Evolutionary conservation across 2,329 filamentous ascomycete genomes (phyloP).

Genomic region (Microdochium trichocladiopsis): DNA sequence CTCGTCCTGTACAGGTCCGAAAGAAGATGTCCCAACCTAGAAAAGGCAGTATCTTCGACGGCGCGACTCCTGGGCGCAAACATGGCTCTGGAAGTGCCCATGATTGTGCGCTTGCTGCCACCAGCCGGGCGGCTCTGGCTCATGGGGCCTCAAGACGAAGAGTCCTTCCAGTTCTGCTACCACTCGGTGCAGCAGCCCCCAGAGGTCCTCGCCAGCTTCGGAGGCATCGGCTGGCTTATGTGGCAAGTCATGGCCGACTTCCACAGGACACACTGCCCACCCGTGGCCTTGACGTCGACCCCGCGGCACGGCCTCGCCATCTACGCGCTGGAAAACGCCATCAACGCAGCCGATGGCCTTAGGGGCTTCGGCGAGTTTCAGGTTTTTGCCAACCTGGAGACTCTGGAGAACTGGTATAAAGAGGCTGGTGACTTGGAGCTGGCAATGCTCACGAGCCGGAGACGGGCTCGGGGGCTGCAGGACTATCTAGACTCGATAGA

Average conservation of each 20-base stretch:
- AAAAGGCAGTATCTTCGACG: constrained; percentile 4
- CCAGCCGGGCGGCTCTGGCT: constrained; percentile 11
- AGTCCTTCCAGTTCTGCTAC: constrained; percentile 8
- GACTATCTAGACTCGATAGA: constrained; percentile 8
- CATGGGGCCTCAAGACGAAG: constrained; percentile 9
- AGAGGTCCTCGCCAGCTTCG: constrained; percentile 5
- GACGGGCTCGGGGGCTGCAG: constrained; percentile 2
- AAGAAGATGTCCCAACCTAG: constrained; percentile 6
- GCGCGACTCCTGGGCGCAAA: constrained; percentile 2
- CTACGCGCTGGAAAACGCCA: constrained; percentile 8
- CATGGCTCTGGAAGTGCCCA: not conserved
- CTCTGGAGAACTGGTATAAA: constrained; percentile 10
- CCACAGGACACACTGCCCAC: constrained; percentile 7
- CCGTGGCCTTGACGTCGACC: constrained; percentile 2
- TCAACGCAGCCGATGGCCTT: constrained; percentile 7
- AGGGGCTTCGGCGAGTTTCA: constrained; percentile 10
- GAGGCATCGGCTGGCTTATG: constrained; percentile 10
- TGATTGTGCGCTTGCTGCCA: constrained; percentile 7
- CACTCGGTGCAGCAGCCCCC: constrained; percentile 5
- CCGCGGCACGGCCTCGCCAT: constrained; percentile 10
- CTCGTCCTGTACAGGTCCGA: constrained; percentile 8
- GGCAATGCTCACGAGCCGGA: constrained; percentile 6
- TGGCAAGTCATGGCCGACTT: constrained; percentile 12
- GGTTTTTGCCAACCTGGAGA: constrained; percentile 10
- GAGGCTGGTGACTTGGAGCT: constrained; percentile 9